Evolutionary conservation across 345 rosid species (phyloP).

Genomic region (Cochlearia excelsa): DNA sequence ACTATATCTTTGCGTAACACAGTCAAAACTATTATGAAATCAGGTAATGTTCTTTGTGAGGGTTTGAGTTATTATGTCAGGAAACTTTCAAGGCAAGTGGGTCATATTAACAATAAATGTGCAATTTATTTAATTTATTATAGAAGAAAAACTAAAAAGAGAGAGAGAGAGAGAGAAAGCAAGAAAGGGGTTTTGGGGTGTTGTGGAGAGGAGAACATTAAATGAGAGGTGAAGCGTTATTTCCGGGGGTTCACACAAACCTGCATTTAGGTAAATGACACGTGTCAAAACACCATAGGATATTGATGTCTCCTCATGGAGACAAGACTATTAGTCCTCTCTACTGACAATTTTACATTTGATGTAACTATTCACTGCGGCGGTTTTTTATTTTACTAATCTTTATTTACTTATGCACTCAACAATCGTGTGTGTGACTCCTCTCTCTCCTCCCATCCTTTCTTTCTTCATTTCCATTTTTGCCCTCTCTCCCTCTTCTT

Average conservation of each 20-base stretch:
- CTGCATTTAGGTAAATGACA: not conserved
- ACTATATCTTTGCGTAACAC: slow-evolving; percentile 3
- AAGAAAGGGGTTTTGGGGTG: slow-evolving; percentile 12
- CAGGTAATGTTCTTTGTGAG: slow-evolving; percentile 30
- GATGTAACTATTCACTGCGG: slow-evolving; percentile 41
- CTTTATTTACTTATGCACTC: slow-evolving; percentile 21
- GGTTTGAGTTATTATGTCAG: slow-evolving; percentile 34
- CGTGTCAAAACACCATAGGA: slow-evolving; percentile 11
- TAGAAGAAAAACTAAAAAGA: not conserved
- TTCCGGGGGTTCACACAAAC: slow-evolving; percentile 38
- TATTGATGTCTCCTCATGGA: slow-evolving; percentile 27
- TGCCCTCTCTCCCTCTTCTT: slow-evolving; percentile 23
- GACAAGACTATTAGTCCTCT: slow-evolving; percentile 38
- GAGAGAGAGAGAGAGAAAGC: slow-evolving; percentile 1
- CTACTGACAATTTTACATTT: slow-evolving; percentile 34
- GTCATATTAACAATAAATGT: slow-evolving; percentile 26
- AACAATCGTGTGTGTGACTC: slow-evolving; percentile 29
- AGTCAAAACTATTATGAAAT: slow-evolving; percentile 27
- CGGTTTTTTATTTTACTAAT: slow-evolving; percentile 26
- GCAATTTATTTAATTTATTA: slow-evolving; percentile 6
- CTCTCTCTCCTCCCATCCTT: slow-evolving; percentile 2
- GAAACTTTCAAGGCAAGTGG: slow-evolving; percentile 23
- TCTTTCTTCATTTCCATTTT: slow-evolving; percentile 9
- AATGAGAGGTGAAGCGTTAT: slow-evolving; percentile 35
- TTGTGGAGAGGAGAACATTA: slow-evolving; percentile 18